Evolutionary conservation across 441 rosid species (phyloP), one percentile per base, ranked within the genome.

Genomic region (Populus tomentosa): DNA sequence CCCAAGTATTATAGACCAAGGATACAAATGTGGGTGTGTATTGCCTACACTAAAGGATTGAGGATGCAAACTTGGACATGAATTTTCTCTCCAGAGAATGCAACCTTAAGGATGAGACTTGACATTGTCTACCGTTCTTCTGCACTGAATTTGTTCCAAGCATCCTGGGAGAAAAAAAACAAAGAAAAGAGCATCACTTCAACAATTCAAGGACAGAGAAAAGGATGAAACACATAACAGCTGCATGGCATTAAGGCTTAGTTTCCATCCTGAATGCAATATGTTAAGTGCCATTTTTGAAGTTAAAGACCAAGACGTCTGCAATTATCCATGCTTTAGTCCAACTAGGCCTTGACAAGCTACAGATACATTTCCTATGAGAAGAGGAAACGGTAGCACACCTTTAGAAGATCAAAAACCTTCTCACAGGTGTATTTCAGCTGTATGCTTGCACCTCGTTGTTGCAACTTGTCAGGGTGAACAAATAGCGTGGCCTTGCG

Each of bases 371-470:
- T 16, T 53, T 53, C 61, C 61, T 53, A 42, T 6, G 35, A 18
- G 26, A 30, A 40, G 40, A 18, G 20, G 62, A 64, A 71, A 28
- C 38, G 3, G 21, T 6, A 53, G 61, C 80, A 16, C 66, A 92
- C 99, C 99, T 95, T 91, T 66, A 95, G 91, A 82, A 95, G 98
- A 80, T 95, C 98, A 76, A 94, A 95, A 81, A 95, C 99, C 83
- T 95, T 94, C 83, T 95, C 99, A 70, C 98, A 95, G 2, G 74
- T 87, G 87, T 95, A 95, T 89, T 91, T 95, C 80, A 91, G 98
- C 74, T 89, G 94, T 71, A 90, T 91, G 80, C 88, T 92, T 33
- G 99, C 97, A 30, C 99, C 98, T 20, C 99, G 90, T 83, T 95
- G 99, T 86, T 94, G 99, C 85, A 94, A 85, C 87, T 95, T 95